Base-by-base conservation (phyloP, 2,329 filamentous ascomycete genomes). In the Ophiostoma fasciatum region DNA sequence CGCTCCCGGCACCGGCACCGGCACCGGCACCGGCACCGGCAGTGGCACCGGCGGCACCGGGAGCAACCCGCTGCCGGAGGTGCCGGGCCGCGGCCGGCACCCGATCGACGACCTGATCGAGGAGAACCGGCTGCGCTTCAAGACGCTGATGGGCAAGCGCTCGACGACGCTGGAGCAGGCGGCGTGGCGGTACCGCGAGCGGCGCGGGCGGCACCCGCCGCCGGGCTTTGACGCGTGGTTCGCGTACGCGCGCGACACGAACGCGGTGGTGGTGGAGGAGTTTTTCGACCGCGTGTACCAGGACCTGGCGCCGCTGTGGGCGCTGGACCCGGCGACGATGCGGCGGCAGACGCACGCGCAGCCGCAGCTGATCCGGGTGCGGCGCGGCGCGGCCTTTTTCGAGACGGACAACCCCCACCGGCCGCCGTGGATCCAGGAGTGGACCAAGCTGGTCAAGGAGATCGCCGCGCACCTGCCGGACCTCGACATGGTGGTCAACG, bases 401-500 rank as follows among this genome's bases (percentile, higher is more conserved):
- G 50, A 51, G 10, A 61, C 61, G 12, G 50, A 63, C 31, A 52
- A 52, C 20, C 48, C 53, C 23, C 50, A 48, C 15, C 56, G 52
- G 20, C 61, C 63, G 25, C 53, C 56, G 3, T 66, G 63, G 60
- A 45, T 66, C 32, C 49, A 63, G 47, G 50, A 58, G 18, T 69
- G 65, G 66, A 58, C 59, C 2, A 48, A 50, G 5, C 54, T 73
- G 12, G 60, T 76, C 18, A 45, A 49, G 6, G 64, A 66, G 39
- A 66, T 74, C 26, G 62, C 66, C 21, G 47, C 59, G 15, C 54
- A 65, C 37, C 50, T 79, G 18, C 74, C 74, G 7, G 73, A 79
- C 43, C 65, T 79, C 49, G 73, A 78, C 49, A 74, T 78, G 57
- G 66, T 72, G 11, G 68, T 78, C 55, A 78, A 79, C 47, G 59